Conservation (phyloP, 2,329 filamentous ascomycete genomes). For the Camillea tinctor region DNA sequence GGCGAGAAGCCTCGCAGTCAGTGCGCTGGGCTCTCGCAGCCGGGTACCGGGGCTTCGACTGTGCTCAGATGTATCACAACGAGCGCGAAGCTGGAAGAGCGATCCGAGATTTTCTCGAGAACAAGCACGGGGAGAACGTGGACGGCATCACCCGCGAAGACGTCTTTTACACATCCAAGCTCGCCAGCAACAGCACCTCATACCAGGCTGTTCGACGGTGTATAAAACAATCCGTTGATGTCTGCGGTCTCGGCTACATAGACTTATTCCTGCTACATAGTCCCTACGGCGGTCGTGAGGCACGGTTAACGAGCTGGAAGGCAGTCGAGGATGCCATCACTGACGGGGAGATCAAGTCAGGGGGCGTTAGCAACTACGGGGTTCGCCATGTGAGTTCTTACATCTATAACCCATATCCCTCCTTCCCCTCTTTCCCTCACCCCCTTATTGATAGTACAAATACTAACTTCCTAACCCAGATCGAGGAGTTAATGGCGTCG, state of each 20-base stretch:
- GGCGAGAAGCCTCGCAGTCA: slow-evolving; percentile 56
- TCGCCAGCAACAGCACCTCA: slow-evolving; percentile 61
- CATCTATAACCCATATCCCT: not conserved
- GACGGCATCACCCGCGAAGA: slow-evolving; percentile 61
- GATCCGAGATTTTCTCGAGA: slow-evolving; percentile 55
- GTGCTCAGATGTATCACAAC: slow-evolving; percentile 61
- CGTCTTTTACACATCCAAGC: slow-evolving; percentile 78
- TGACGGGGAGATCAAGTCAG: slow-evolving; percentile 67
- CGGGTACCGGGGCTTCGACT: slow-evolving; percentile 52
- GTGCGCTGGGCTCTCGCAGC: slow-evolving; percentile 57
- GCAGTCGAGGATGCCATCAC: slow-evolving; percentile 74
- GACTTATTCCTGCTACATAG: slow-evolving; percentile 79
- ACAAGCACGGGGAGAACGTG: slow-evolving; percentile 42
- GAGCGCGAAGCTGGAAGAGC: slow-evolving; percentile 68
- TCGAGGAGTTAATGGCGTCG: slow-evolving; percentile 66
- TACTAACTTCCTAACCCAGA: slow-evolving; percentile 37
- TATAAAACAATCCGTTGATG: slow-evolving; percentile 63
- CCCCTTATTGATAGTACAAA: not conserved
- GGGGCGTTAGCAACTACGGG: slow-evolving; percentile 78
- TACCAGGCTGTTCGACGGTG: slow-evolving; percentile 68
- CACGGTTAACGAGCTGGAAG: slow-evolving; percentile 70
- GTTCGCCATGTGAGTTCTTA: slow-evolving; percentile 61
- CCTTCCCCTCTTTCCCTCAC: not conserved
- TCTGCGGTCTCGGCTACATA: slow-evolving; percentile 69
- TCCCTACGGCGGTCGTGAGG: slow-evolving; percentile 70